These are phyloP conservation scores for Phytopythium kandeliae DNA, from an alignment of 352 stramenopile species.

Conservation along the genomic window DNA sequence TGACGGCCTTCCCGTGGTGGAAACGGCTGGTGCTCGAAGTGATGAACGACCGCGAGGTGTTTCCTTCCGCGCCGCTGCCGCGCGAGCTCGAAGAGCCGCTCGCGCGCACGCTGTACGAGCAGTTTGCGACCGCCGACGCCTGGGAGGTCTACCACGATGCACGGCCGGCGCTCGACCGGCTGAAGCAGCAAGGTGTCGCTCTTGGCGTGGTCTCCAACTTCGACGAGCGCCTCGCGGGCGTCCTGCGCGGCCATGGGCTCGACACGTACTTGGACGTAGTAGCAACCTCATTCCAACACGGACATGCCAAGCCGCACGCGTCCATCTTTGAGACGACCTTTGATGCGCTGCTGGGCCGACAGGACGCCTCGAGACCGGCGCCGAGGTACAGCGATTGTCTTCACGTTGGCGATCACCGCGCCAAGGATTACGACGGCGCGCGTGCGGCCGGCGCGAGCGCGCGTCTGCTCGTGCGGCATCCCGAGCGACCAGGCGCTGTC, in stretches of 20 bases:
- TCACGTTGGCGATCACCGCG: conserved; percentile 58
- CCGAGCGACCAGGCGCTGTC: neutral
- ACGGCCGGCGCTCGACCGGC: conserved; percentile 25
- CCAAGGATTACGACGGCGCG: conserved; percentile 50
- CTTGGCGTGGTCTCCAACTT: conserved; percentile 79
- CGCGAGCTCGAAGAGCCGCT: conserved; percentile 26
- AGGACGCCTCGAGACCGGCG: neutral
- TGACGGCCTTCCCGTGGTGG: conserved; percentile 56
- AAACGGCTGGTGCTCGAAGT: conserved; percentile 37
- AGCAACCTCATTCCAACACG: conserved; percentile 50
- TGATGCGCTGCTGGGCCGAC: conserved; percentile 10
- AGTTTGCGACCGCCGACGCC: conserved; percentile 40
- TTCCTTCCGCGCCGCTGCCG: conserved; percentile 6
- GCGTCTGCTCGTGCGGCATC: conserved; percentile 27
- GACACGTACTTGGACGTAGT: conserved; percentile 44
- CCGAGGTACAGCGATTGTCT: conserved; percentile 21
- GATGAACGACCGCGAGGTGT: conserved; percentile 18
- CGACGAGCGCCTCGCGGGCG: conserved; percentile 51
- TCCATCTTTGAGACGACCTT: conserved; percentile 61
- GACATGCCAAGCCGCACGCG: conserved; percentile 40
- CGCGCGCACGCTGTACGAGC: conserved; percentile 38
- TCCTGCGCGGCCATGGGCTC: conserved; percentile 41
- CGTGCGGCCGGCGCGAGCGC: conserved; percentile 31
- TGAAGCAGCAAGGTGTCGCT: conserved; percentile 15
- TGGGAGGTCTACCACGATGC: conserved; percentile 65